Conservation (phyloP, 257 asterid genomes). For the Verbascum thapsus region DNA sequence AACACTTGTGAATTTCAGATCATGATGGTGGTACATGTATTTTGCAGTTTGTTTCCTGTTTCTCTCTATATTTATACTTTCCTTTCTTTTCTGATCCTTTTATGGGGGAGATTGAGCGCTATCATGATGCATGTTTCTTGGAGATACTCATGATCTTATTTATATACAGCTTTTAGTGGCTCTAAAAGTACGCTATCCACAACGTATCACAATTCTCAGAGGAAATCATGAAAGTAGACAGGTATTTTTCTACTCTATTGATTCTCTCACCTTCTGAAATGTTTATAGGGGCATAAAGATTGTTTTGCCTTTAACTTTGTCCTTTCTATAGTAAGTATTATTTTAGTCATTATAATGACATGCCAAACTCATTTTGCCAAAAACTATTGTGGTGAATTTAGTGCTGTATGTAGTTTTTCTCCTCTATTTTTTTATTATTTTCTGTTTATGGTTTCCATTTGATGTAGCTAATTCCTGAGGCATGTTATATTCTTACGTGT, state of each 20-base stretch:
- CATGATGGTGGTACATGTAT: conserved; percentile 12
- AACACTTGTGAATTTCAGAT: conserved; percentile 22
- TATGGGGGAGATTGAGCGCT: background rate
- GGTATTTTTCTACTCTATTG: conserved; percentile 37
- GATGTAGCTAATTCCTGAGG: conserved; percentile 5
- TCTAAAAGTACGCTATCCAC: conserved; percentile 74
- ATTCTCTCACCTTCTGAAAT: background rate
- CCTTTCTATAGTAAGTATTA: conserved; percentile 18
- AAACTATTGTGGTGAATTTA: conserved; percentile 7
- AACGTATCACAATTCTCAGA: conserved; percentile 77
- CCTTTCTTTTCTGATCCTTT: background rate
- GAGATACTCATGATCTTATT: conserved; percentile 29
- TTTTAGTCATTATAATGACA: conserved; percentile 15
- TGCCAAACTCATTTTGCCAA: conserved; percentile 19
- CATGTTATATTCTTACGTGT: background rate
- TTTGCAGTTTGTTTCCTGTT: conserved; percentile 4
- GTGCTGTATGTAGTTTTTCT: conserved; percentile 15
- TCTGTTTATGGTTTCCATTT: conserved; percentile 6
- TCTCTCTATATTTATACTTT: too few relatives aligned
- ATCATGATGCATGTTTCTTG: conserved; percentile 3
- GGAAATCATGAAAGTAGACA: conserved; percentile 89
- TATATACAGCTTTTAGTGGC: conserved; percentile 73
- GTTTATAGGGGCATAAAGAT: background rate
- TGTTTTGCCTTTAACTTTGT: conserved; percentile 8
- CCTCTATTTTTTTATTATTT: background rate